Conservation (phyloP, 2,329 filamentous ascomycete species). For the Zasmidium citrigriseum region DNA sequence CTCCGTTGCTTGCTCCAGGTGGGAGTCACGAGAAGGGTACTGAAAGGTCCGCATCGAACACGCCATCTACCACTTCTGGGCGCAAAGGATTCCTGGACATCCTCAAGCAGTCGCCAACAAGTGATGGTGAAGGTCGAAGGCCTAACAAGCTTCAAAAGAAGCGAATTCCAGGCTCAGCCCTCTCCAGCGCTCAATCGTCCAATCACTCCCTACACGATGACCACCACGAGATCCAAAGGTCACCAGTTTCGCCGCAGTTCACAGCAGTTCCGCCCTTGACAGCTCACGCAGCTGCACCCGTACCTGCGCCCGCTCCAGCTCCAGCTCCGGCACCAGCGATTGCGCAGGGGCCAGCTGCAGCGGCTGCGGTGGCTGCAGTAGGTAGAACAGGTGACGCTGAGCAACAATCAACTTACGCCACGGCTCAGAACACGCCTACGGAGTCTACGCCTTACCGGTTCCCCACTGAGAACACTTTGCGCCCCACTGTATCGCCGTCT, state of each 20-base stretch:
- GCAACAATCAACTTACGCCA: conserved; percentile 47
- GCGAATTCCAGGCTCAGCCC: conserved; percentile 72
- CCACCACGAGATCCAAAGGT: conserved; percentile 26
- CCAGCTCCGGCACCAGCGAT: conserved; percentile 1
- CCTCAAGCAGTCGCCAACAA: conserved; percentile 68
- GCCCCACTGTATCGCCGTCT: conserved; percentile 70
- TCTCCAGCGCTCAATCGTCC: conserved; percentile 89
- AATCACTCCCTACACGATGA: conserved; percentile 61
- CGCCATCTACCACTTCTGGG: conserved; percentile 29
- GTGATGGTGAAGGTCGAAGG: conserved; percentile 57
- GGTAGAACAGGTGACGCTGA: conserved; percentile 10
- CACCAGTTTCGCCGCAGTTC: conserved; percentile 27
- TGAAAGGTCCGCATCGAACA: conserved; percentile 31
- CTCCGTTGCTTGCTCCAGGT: conserved; percentile 38
- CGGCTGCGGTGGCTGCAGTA: neutral
- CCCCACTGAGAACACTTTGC: conserved; percentile 61
- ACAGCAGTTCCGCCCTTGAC: neutral
- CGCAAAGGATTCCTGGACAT: conserved; percentile 58
- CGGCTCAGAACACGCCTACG: conserved; percentile 46
- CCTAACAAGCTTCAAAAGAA: conserved; percentile 94
- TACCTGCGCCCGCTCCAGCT: neutral
- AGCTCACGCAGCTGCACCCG: neutral
- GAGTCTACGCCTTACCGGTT: conserved; percentile 76
- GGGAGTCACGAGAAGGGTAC: conserved; percentile 20
- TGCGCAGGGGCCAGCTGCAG: neutral